These are phyloP conservation scores for Zalaria obscura DNA, from an alignment of 2,329 filamentous ascomycete genomes.

Conservation along the genomic window DNA sequence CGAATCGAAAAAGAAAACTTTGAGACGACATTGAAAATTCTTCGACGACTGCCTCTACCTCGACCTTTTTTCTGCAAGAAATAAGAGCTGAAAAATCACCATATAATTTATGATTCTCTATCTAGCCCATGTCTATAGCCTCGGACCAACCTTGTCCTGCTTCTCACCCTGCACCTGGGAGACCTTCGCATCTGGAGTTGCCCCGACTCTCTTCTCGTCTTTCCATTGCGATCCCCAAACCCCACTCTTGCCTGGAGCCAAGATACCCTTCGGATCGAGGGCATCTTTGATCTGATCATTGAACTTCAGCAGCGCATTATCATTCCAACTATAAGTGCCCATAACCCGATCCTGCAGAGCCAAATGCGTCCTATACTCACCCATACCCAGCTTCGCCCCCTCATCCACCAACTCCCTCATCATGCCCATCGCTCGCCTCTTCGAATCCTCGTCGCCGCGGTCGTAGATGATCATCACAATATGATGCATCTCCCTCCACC, in stretches of 20 bases:
- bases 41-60: too few relatives aligned
- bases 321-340: slow-evolving; percentile 28
- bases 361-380: slow-evolving; percentile 34
- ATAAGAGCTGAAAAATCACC: too few relatives aligned
- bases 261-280: slow-evolving; percentile 33
- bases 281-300: slow-evolving; percentile 33
- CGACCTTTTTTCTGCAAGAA: too few relatives aligned
- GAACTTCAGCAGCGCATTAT: slow-evolving; percentile 26
- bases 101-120: too few relatives aligned
- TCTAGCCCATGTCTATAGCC: too few relatives aligned
- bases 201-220: neutral
- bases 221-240: slow-evolving; percentile 23
- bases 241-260: slow-evolving; percentile 32
- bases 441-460: slow-evolving; percentile 24
- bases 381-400: slow-evolving; percentile 27
- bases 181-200: too few relatives aligned
- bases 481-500: slow-evolving; percentile 41
- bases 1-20: too few relatives aligned
- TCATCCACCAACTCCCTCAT: slow-evolving; percentile 26
- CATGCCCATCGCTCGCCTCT: slow-evolving; percentile 22
- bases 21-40: too few relatives aligned
- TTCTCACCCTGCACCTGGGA: too few relatives aligned
- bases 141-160: too few relatives aligned
- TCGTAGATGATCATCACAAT: slow-evolving; percentile 42
- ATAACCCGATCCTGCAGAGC: slow-evolving; percentile 32